Evolutionary conservation across 257 asterid species (phyloP).

Genomic region (Ilex asprella): DNA sequence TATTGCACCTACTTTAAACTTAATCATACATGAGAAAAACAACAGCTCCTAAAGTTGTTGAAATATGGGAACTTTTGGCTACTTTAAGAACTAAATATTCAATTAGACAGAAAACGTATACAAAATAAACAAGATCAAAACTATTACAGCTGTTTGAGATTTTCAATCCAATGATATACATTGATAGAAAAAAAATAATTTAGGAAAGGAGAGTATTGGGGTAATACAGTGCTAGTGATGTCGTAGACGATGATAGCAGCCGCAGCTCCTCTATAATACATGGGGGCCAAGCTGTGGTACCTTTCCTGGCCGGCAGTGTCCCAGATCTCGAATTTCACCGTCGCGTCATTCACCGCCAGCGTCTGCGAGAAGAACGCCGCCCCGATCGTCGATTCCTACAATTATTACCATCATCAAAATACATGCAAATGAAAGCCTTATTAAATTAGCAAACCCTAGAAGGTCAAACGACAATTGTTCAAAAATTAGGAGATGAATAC

Average conservation of each 20-base stretch:
- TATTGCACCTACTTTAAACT: too few relatives aligned
- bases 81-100: too few relatives aligned
- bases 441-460: neutral
- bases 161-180: too few relatives aligned
- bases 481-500: neutral
- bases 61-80: too few relatives aligned
- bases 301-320: slow-evolving; percentile 95
- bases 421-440: neutral
- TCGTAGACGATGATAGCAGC: slow-evolving; percentile 95
- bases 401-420: neutral
- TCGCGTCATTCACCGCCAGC: neutral
- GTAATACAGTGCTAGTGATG: slow-evolving; percentile 29
- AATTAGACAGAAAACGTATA: too few relatives aligned
- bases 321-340: slow-evolving; percentile 2
- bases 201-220: neutral
- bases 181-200: too few relatives aligned
- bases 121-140: too few relatives aligned
- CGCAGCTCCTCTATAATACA: slow-evolving; percentile 97
- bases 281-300: slow-evolving; percentile 96
- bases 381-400: slow-evolving; percentile 1
- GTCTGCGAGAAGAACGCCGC: slow-evolving; percentile 5
- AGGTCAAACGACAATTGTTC: neutral
- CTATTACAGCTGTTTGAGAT: too few relatives aligned
- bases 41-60: too few relatives aligned
- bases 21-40: too few relatives aligned